These are phyloP conservation scores for Discostella pseudostelligera DNA, from an alignment of 108 stramenopile genomes.

Conservation along the genomic window DNA sequence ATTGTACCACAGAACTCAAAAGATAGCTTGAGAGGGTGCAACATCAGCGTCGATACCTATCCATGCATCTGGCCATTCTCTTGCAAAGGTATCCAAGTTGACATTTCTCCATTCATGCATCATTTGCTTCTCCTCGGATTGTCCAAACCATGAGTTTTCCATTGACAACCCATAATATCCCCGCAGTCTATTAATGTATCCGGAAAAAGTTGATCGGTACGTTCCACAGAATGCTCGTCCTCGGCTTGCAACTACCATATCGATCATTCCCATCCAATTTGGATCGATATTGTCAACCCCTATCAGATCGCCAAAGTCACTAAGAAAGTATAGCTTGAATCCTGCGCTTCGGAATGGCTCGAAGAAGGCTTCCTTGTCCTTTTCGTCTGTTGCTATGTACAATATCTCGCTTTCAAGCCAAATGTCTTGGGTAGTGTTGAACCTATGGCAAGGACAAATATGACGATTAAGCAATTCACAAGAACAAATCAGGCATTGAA, in stretches of 20 bases:
- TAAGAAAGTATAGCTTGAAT: conserved; percentile 67
- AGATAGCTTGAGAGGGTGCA: conserved; percentile 48
- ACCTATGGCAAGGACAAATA: no score
- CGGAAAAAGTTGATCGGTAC: conserved; percentile 88
- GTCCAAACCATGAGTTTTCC: conserved; percentile 69
- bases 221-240: conserved; percentile 84
- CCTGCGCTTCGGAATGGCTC: conserved; percentile 67
- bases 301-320: conserved; percentile 69
- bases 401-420: no score
- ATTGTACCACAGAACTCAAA: conserved; percentile 35
- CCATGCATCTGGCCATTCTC: conserved; percentile 77
- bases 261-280: conserved; percentile 86
- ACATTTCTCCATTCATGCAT: conserved; percentile 56
- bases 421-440: no score
- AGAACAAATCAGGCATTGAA: no score
- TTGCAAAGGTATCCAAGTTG: no score
- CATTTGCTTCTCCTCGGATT: conserved; percentile 38
- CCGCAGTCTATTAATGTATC: conserved; percentile 84
- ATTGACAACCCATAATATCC: conserved; percentile 74
- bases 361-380: conserved; percentile 78
- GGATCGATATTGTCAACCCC: conserved; percentile 52
- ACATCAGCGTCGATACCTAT: conserved; percentile 69
- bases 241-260: conserved; percentile 80
- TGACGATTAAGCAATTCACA: no score
- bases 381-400: conserved; percentile 78